Base-by-base conservation (phyloP, 495 filamentous ascomycete genomes). In the Penicillium pulvis region DNA sequence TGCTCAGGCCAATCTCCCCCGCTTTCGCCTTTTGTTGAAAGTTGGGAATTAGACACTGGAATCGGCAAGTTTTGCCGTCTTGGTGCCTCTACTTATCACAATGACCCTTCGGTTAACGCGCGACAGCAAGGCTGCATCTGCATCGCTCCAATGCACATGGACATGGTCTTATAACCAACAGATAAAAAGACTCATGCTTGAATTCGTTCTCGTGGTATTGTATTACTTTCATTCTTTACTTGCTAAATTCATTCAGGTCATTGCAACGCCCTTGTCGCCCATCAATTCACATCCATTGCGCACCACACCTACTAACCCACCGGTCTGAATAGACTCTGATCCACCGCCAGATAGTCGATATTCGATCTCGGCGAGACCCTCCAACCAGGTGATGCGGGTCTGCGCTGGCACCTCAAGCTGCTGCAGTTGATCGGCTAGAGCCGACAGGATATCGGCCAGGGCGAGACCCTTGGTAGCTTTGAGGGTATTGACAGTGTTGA, bases 311-410 rank as follows among this genome's bases (percentile, higher is more conserved):
- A 97, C 90, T 50, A 97, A 73, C 0, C 91, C 94, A 6, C 94
- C 93, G 1, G 93, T 97, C 80, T 98, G 94, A 51, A 98, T 83
- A 11, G 74, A 73, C 77, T 98, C 94, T n/a, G 85, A 88, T 3
- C 91, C 95, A 14, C 94, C 94, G 20, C 91, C 90, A 55, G 92
- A 90, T 6, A 98, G 77, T 53, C 94, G 79, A 75, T 91, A 94
- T 75, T 98, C 94, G 30, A 98, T 86, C 61, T 97, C 93, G 0
- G 93, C 92, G 46, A 98, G 74, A 4, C 92, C 91, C 56, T 96
- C 90, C 52, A 98, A 74, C 94, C 94, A 98, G 11, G 86, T 83
- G 43, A 97, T 88, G 75, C 94, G 87, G 24, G 89, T 93, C 72
- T 96, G 87, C 4, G 87, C 81, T 36, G 92, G 92, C 7, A 97